phyloP scores from a whole-genome alignment of 2,329 filamentous ascomycete genomes.

The Lasiodiplodia sp. region DNA sequence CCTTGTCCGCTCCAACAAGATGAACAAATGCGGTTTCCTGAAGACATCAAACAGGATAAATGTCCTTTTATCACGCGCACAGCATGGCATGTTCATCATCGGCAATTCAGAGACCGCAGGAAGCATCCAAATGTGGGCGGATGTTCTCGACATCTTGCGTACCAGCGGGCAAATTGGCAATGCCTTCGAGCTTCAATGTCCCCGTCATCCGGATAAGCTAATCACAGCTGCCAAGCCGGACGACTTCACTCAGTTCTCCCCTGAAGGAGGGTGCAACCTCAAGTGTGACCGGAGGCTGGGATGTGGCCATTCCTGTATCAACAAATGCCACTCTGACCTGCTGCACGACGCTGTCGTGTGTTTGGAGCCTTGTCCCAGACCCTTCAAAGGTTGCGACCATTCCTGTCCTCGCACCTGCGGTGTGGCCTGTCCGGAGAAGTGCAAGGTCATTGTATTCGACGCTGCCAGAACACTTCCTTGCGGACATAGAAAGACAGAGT shows the following conservation, averaged over 20 bases:
- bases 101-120: conserved; percentile 68
- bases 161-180: conserved; percentile 34
- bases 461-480: conserved; percentile 38
- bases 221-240: conserved; percentile 40
- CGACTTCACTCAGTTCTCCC: conserved; percentile 39
- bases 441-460: conserved; percentile 34
- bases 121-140: conserved; percentile 68
- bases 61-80: conserved; percentile 70
- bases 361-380: conserved; percentile 38
- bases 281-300: conserved; percentile 36
- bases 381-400: conserved; percentile 38
- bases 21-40: conserved; percentile 69
- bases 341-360: conserved; percentile 42
- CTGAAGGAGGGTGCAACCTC: conserved; percentile 43
- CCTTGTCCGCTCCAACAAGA: conserved; percentile 71
- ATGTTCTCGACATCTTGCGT: conserved; percentile 63
- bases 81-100: conserved; percentile 75
- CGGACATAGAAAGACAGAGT: conserved; percentile 36
- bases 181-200: conserved; percentile 38
- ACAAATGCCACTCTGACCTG: conserved; percentile 41
- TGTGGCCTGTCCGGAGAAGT: conserved; percentile 37
- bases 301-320: conserved; percentile 42
- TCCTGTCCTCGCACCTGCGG: conserved; percentile 40
- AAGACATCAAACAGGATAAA: conserved; percentile 72
- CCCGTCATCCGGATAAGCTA: conserved; percentile 38